Evolutionary conservation across 768 basidiomycete species (phyloP).

Genomic region (Neoboletus subvelutipes): DNA sequence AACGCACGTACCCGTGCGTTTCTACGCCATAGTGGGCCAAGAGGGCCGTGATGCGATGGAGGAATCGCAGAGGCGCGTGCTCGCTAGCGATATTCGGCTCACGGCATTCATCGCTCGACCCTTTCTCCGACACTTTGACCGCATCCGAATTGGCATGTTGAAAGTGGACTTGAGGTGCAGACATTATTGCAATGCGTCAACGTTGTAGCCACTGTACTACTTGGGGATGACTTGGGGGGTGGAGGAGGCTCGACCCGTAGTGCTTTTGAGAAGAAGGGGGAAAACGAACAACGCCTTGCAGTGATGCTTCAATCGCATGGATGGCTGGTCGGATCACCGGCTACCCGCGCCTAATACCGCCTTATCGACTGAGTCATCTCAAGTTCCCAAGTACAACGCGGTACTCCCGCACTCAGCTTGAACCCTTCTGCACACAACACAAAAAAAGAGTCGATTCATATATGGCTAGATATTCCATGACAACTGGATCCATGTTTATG

Average conservation of each 20-base stretch:
- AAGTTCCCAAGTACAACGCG: neutral
- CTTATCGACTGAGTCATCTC: too few relatives aligned
- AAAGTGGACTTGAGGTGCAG: neutral
- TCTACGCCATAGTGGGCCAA: conserved; percentile 39
- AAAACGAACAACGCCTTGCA: neutral
- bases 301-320: neutral
- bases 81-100: neutral
- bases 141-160: neutral
- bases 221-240: too few relatives aligned
- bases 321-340: neutral
- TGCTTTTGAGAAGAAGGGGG: neutral
- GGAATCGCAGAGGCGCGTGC: conserved; percentile 7
- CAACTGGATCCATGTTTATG: too few relatives aligned
- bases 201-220: neutral
- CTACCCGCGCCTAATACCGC: neutral
- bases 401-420: neutral
- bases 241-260: neutral
- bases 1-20: conserved; percentile 39
- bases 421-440: too few relatives aligned
- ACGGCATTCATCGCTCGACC: neutral
- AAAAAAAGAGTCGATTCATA: too few relatives aligned
- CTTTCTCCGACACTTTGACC: conserved; percentile 2
- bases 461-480: too few relatives aligned
- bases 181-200: conserved; percentile 2
- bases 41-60: conserved; percentile 26